phyloP scores from a whole-genome alignment of 768 basidiomycete species.

The Multifurca ochricompacta region DNA sequence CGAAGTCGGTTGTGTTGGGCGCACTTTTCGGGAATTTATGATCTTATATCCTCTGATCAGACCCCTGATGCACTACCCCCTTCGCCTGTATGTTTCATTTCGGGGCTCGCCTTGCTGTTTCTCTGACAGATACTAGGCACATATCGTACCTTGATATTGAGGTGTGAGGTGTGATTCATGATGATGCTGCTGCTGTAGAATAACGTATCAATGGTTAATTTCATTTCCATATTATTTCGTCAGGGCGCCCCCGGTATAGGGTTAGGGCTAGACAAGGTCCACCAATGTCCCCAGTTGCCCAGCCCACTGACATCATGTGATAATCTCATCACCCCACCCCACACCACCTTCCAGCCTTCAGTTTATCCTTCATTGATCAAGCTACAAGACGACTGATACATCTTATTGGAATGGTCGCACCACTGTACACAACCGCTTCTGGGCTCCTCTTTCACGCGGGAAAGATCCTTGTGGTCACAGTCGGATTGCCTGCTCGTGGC shows the following conservation, averaged over 20 bases:
- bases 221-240: too few relatives aligned
- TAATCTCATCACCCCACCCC: too few relatives aligned
- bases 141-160: background rate
- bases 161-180: background rate
- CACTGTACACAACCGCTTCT: constrained; percentile 87
- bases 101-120: background rate
- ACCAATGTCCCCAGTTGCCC: too few relatives aligned
- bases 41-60: background rate
- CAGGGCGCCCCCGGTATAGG: constrained; percentile 5
- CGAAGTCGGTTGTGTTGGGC: background rate
- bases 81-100: background rate
- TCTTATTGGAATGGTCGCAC: constrained; percentile 69
- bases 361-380: too few relatives aligned
- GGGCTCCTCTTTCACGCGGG: constrained; percentile 87
- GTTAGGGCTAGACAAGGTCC: constrained; percentile 17
- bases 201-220: background rate
- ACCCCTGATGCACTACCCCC: background rate
- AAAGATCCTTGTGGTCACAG: constrained; percentile 87
- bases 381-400: too few relatives aligned
- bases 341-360: too few relatives aligned
- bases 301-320: too few relatives aligned
- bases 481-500: constrained; percentile 89
- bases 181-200: constrained; percentile 7
- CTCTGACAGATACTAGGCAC: background rate
- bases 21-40: constrained; percentile 1